Percentiles rank a stretch among this genome's conserved stretches.
phyloP scores from a whole-genome alignment of 805 yeast species.

The Yarrowia sp. region DNA sequence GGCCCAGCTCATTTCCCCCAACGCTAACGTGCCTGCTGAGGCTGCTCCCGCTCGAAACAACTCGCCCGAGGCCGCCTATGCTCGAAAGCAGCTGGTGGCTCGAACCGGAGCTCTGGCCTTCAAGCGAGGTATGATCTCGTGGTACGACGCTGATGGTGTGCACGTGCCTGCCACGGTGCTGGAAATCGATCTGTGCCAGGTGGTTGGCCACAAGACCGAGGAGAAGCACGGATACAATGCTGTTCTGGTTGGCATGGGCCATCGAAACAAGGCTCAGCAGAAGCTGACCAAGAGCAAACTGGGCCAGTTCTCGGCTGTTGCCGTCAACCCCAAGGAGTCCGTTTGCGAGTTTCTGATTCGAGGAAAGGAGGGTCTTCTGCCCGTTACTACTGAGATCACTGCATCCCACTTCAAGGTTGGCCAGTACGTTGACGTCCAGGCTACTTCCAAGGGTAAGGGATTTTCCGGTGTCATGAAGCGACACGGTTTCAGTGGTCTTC shows the following conservation, averaged over 20 bases:
- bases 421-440: slow-evolving; percentile 76
- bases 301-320: slow-evolving; percentile 74
- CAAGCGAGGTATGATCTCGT: slow-evolving; percentile 88
- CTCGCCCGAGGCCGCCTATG: slow-evolving; percentile 65
- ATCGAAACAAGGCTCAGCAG: slow-evolving; percentile 61
- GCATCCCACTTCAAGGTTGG: slow-evolving; percentile 86
- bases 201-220: slow-evolving; percentile 64
- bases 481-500: slow-evolving; percentile 82
- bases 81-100: slow-evolving; percentile 65
- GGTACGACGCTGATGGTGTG: slow-evolving; percentile 63
- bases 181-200: slow-evolving; percentile 87
- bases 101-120: slow-evolving; percentile 84
- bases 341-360: slow-evolving; percentile 79
- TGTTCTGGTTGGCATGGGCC: slow-evolving; percentile 69
- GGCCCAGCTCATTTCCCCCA: slow-evolving; percentile 39
- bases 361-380: slow-evolving; percentile 60
- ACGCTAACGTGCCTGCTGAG: slow-evolving; percentile 40
- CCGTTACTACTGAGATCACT: slow-evolving; percentile 70
- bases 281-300: slow-evolving; percentile 64
- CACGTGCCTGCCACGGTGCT: slow-evolving; percentile 81
- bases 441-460: slow-evolving; percentile 89
- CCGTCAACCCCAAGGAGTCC: slow-evolving; percentile 77
- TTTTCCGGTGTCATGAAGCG: slow-evolving; percentile 98
- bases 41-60: slow-evolving; percentile 56
- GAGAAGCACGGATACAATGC: slow-evolving; percentile 80